These are phyloP conservation scores for Forsythia viridissima DNA, from an alignment of 257 asterid genomes.

Conservation along the genomic window DNA sequence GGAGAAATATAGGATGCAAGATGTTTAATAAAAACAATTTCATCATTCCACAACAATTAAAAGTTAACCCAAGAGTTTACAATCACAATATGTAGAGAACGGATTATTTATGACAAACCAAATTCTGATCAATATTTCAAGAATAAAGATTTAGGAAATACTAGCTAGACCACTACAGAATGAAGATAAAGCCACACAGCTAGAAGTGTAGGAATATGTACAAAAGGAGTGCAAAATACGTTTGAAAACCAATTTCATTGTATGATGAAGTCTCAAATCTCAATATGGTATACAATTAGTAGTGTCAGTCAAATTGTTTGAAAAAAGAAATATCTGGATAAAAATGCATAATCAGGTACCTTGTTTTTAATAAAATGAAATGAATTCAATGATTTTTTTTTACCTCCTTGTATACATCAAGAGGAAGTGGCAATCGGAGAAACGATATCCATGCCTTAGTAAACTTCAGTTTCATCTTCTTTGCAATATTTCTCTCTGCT, in stretches of 20 bases:
- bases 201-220: background rate
- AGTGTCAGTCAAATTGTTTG: too few relatives aligned
- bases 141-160: background rate
- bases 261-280: too few relatives aligned
- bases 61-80: background rate
- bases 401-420: conserved; percentile 96
- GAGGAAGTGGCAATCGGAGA: conserved; percentile 76
- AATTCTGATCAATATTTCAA: background rate
- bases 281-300: too few relatives aligned
- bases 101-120: background rate
- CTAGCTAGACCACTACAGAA: background rate
- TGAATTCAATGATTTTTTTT: background rate
- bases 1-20: too few relatives aligned
- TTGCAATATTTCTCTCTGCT: conserved; percentile 47
- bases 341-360: background rate
- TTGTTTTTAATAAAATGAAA: background rate
- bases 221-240: background rate
- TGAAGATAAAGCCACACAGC: background rate
- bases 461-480: conserved; percentile 83
- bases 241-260: background rate
- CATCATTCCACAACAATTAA: background rate
- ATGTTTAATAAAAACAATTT: conserved; percentile 4
- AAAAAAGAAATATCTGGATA: background rate
- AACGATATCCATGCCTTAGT: conserved; percentile 94
- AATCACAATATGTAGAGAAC: background rate